phyloP scores from a whole-genome alignment of 805 yeast species.

The Saccharomycopsis capsularis region DNA sequence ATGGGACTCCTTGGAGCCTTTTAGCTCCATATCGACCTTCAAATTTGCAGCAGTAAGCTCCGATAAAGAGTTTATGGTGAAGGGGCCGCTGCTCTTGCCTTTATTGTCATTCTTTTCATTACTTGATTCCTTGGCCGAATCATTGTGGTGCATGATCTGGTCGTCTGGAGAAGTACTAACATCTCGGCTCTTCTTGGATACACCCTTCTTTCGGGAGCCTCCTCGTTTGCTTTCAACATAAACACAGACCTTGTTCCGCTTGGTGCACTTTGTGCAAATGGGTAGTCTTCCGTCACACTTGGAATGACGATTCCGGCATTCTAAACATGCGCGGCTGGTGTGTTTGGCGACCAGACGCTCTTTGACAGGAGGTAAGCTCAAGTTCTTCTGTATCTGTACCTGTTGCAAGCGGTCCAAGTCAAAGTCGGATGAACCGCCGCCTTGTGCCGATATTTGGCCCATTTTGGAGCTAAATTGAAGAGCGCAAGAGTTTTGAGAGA shows the following conservation, averaged over 20 bases:
- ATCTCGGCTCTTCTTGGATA: slow-evolving; percentile 31
- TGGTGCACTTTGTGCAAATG: slow-evolving; percentile 36
- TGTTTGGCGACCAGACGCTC: slow-evolving; percentile 29
- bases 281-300: slow-evolving; percentile 47
- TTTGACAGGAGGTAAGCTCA: slow-evolving; percentile 7
- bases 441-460: background rate
- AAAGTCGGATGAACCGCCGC: background rate
- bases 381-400: slow-evolving; percentile 3
- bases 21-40: too few species aligned
- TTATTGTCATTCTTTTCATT: background rate
- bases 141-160: too few species aligned
- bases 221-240: slow-evolving; percentile 49
- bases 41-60: background rate
- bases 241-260: slow-evolving; percentile 33
- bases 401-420: background rate
- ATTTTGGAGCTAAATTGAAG: background rate
- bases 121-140: background rate
- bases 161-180: too few species aligned
- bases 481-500: background rate
- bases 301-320: slow-evolving; percentile 44
- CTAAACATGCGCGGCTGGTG: slow-evolving; percentile 43
- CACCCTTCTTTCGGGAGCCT: slow-evolving; percentile 47
- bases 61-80: background rate
- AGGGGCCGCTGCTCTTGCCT: background rate
- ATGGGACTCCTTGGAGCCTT: too few species aligned